Conservation (phyloP, 768 basidiomycete species). For the Nidula microcarpa region DNA sequence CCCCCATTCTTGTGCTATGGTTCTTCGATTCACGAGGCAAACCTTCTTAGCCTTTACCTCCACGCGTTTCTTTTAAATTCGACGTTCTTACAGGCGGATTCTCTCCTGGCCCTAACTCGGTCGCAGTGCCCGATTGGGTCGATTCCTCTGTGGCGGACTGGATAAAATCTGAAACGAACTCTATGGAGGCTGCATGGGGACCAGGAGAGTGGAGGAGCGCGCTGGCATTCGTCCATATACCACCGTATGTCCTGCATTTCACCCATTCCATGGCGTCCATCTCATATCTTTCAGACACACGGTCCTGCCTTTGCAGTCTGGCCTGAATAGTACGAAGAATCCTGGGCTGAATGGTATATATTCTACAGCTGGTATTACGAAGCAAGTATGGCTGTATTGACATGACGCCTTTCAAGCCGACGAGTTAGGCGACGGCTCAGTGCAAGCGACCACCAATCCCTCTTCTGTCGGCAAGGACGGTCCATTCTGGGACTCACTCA, state of each 20-base stretch:
- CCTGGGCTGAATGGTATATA: constrained; percentile 42
- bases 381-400: background rate
- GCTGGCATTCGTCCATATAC: constrained; percentile 74
- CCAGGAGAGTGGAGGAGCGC: constrained; percentile 47
- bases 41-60: background rate
- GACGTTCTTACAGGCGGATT: constrained; percentile 41
- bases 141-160: constrained; percentile 59
- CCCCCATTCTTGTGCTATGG: constrained; percentile 62
- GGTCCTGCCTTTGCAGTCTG: constrained; percentile 30
- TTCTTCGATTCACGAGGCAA: constrained; percentile 76
- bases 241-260: constrained; percentile 44
- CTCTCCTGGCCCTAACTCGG: constrained; percentile 38
- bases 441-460: constrained; percentile 47
- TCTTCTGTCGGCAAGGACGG: constrained; percentile 42
- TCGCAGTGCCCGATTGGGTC: constrained; percentile 62
- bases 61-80: background rate
- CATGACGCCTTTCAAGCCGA: constrained; percentile 40
- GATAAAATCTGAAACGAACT: constrained; percentile 49
- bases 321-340: constrained; percentile 28
- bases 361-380: background rate
- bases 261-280: background rate
- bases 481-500: constrained; percentile 62
- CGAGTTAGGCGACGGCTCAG: constrained; percentile 46
- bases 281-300: constrained; percentile 23
- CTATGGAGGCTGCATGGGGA: constrained; percentile 61